Percentiles rank a stretch among this genome's conserved stretches.
phyloP scores from a whole-genome alignment of 1,284 basidiomycete genomes.

The Chalciporus sp. region DNA sequence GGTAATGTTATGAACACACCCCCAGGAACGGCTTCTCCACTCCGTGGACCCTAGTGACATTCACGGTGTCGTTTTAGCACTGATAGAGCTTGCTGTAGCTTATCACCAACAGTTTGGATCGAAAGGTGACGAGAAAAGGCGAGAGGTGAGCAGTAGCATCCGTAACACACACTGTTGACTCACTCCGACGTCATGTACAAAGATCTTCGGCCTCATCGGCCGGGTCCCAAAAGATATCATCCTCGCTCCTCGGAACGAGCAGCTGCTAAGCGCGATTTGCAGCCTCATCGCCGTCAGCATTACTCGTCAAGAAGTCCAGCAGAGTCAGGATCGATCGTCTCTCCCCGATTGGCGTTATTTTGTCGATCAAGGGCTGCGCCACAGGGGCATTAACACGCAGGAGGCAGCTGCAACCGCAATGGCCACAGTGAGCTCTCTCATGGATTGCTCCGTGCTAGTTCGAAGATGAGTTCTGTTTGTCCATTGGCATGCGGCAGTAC shows the following conservation, averaged over 20 bases:
- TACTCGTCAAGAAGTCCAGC: conserved; percentile 54
- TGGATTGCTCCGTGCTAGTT: conserved; percentile 64
- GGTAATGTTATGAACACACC: conserved; percentile 11
- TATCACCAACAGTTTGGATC: conserved; percentile 40
- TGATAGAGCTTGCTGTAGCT: conserved; percentile 70
- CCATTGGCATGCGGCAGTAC: conserved; percentile 9
- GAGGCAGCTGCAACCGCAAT: conserved; percentile 71
- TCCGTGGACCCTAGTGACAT: conserved; percentile 73
- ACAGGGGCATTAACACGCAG: conserved; percentile 69
- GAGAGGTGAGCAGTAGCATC: conserved; percentile 38
- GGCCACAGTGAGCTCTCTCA: conserved; percentile 63
- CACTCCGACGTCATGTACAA: not conserved
- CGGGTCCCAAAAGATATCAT: conserved; percentile 59
- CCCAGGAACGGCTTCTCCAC: conserved; percentile 58
- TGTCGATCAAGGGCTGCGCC: conserved; percentile 74
- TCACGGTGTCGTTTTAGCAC: conserved; percentile 80
- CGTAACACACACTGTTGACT: conserved; percentile 2
- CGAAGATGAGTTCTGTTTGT: conserved; percentile 59
- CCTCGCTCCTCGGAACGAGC: conserved; percentile 72
- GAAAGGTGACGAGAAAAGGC: conserved; percentile 35
- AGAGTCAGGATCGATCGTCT: conserved; percentile 38
- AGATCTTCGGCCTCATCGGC: conserved; percentile 63
- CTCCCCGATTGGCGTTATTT: conserved; percentile 68
- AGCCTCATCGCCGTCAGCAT: conserved; percentile 69
- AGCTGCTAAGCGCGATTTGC: conserved; percentile 77